Conservation (phyloP, 306 rosid genomes). For the Canavalia gladiata region DNA sequence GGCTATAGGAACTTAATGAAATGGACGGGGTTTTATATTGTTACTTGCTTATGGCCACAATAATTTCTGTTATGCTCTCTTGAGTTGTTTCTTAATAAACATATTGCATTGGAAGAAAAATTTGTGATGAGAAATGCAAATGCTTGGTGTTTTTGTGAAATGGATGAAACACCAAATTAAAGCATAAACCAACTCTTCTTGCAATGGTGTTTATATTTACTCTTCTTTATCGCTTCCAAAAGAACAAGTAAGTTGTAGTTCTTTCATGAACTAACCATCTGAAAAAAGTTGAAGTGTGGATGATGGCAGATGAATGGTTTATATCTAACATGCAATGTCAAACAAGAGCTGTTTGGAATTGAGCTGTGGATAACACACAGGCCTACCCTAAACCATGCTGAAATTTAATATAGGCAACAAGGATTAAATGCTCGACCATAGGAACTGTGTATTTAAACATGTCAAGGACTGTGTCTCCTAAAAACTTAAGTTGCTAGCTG, state of each 20-base stretch:
- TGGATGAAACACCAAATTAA: slow-evolving; percentile 9
- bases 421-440: not conserved
- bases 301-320: not conserved
- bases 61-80: not conserved
- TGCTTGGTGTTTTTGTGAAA: not conserved
- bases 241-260: not conserved
- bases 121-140: not conserved
- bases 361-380: not conserved
- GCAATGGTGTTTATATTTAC: not conserved
- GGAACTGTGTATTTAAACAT: slow-evolving; percentile 1
- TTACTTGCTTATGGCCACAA: slow-evolving; percentile 3
- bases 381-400: not conserved
- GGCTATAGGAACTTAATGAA: not conserved
- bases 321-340: not conserved
- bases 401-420: not conserved
- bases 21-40: slow-evolving; percentile 7
- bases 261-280: not conserved
- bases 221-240: not conserved
- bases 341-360: not conserved
- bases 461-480: not conserved
- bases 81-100: not conserved
- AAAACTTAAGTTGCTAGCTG: not conserved
- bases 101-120: not conserved
- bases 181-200: not conserved
- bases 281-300: not conserved